Conservation (phyloP, 2,329 filamentous ascomycete species). For the Keithomyces neogunnii region DNA sequence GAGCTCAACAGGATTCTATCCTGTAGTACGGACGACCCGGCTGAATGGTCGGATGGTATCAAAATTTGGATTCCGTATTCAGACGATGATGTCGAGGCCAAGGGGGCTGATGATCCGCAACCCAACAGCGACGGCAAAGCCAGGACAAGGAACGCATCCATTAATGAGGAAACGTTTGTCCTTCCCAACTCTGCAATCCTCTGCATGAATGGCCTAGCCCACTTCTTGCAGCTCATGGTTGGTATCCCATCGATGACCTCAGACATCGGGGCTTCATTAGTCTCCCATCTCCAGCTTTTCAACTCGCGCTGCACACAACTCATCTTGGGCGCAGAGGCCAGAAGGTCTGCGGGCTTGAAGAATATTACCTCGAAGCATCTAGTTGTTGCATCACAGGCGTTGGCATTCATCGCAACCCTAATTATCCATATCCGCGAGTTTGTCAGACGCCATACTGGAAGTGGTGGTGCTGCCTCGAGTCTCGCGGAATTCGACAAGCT, state of each 20-base stretch:
- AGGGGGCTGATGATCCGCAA: slow-evolving; percentile 26
- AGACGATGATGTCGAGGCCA: slow-evolving; percentile 25
- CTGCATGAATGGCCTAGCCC: slow-evolving; percentile 72
- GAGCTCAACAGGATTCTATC: slow-evolving; percentile 56
- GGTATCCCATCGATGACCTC: slow-evolving; percentile 83
- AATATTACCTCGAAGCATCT: slow-evolving; percentile 97
- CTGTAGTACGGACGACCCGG: slow-evolving; percentile 61
- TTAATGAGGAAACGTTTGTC: slow-evolving; percentile 80
- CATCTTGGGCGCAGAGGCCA: slow-evolving; percentile 90
- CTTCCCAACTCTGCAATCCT: slow-evolving; percentile 76
- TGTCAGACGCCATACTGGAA: slow-evolving; percentile 63
- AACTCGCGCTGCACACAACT: slow-evolving; percentile 92
- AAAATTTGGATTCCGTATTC: slow-evolving; percentile 47
- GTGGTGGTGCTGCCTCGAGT: slow-evolving; percentile 40
- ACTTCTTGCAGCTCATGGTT: slow-evolving; percentile 74
- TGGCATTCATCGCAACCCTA: slow-evolving; percentile 79
- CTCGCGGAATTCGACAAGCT: slow-evolving; percentile 85
- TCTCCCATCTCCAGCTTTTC: slow-evolving; percentile 86
- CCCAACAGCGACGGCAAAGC: slow-evolving; percentile 47
- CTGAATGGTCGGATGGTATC: slow-evolving; percentile 55
- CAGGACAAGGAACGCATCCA: slow-evolving; percentile 61
- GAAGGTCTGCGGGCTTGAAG: slow-evolving; percentile 76
- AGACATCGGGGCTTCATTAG: slow-evolving; percentile 68
- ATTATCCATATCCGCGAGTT: slow-evolving; percentile 90
- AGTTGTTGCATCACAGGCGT: slow-evolving; percentile 79